These are phyloP conservation scores for Zygosaccharomyces bisporus DNA, from an alignment of 805 yeast genomes.

Conservation along the genomic window DNA sequence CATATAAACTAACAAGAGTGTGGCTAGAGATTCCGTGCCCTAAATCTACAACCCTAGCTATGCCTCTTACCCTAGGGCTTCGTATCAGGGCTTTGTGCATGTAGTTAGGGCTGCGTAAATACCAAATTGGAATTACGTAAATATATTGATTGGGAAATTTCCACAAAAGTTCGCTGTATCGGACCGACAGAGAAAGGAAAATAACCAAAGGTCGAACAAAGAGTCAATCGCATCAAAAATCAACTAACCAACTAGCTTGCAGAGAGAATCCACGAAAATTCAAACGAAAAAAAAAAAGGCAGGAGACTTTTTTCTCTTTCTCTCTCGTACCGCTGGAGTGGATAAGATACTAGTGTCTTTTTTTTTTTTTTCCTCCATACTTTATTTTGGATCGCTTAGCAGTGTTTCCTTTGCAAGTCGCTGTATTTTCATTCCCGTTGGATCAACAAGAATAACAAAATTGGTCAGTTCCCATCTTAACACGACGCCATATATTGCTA, in stretches of 20 bases:
- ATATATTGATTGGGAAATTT: constrained; percentile 11
- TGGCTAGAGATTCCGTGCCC: too few relatives aligned
- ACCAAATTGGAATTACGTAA: constrained; percentile 6
- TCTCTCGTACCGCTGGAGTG: constrained; percentile 3
- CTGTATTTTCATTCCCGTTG: background rate
- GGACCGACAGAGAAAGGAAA: constrained; percentile 2
- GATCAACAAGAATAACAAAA: background rate
- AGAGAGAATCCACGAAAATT: constrained; percentile 4
- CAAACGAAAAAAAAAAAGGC: constrained; percentile 2
- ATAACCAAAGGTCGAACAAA: constrained; percentile 1
- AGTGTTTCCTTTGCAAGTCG: constrained; percentile 3
- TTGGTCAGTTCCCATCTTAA: background rate
- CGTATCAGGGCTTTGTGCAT: background rate
- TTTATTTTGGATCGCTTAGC: background rate
- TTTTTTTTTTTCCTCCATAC: background rate
- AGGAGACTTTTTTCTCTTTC: constrained; percentile 2
- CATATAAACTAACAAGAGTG: too few relatives aligned
- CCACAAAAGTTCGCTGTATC: constrained; percentile 11
- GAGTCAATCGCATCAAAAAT: background rate
- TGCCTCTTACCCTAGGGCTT: background rate
- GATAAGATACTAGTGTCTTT: background rate
- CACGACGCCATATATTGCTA: background rate
- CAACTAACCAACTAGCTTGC: constrained; percentile 4
- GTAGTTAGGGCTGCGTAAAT: background rate
- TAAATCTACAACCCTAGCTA: too few relatives aligned